Conservation (phyloP, 2,329 filamentous ascomycete species). For the Hymenoscyphus salicellus region DNA sequence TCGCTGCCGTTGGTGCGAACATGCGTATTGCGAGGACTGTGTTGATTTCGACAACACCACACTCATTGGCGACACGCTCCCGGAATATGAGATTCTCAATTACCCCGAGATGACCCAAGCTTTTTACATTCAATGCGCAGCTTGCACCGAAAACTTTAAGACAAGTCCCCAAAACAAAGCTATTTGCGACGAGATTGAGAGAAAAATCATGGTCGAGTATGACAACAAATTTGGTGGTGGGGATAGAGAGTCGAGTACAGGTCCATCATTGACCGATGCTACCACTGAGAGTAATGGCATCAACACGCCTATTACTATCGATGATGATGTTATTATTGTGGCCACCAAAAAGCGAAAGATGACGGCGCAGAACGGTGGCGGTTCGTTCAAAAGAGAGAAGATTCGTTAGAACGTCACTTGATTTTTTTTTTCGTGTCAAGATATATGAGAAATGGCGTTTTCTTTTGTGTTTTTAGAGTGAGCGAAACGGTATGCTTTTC, state of each 20-base stretch:
- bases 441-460: not conserved
- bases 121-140: constrained; percentile 51
- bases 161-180: constrained; percentile 30
- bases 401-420: not conserved
- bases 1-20: constrained; percentile 54
- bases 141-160: constrained; percentile 41
- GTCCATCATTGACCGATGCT: constrained; percentile 34
- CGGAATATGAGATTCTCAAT: constrained; percentile 50
- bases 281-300: constrained; percentile 33
- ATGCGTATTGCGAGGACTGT: constrained; percentile 58
- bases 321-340: constrained; percentile 9
- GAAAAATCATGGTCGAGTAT: constrained; percentile 28
- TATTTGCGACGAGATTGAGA: constrained; percentile 33
- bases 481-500: not conserved
- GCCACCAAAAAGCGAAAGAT: constrained; percentile 11
- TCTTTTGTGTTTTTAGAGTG: not conserved
- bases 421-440: not conserved
- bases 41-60: constrained; percentile 50
- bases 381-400: not conserved
- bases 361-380: not conserved
- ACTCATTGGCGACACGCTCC: constrained; percentile 50
- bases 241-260: constrained; percentile 16
- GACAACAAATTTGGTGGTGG: constrained; percentile 18
- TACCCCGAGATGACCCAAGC: constrained; percentile 43
- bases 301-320: constrained; percentile 26